Base-by-base conservation (phyloP, 73 alveolate genomes). In the Uronychia binucleata region DNA sequence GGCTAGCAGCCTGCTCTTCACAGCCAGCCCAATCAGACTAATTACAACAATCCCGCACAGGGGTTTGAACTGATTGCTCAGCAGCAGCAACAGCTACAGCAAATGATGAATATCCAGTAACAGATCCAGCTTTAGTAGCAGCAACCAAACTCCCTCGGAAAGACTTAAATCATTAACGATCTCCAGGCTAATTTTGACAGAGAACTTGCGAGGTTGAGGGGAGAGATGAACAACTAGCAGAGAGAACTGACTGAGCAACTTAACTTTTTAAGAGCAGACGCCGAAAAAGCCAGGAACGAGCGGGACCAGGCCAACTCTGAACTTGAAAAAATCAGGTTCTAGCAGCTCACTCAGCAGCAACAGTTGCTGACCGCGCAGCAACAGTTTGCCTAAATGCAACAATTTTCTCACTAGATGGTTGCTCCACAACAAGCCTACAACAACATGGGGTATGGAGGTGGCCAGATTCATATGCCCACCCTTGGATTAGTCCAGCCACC, bases 261-360 rank as follows among this genome's bases (percentile, higher is more conserved):
- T 32, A 29, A 32, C 27, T 14, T 29, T 14, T 33, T 78, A 1
- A 78, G 33, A 34, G 1, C 74, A 11, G 85, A 78, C 1, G 85
- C 85, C 25, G 85, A 78, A 78, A 78, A 31, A 30, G 85, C 85
- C 46, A 33, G 34, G 25, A 57, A 79, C 26, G 86, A 79, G 57
- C 28, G 86, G 28, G 58, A 79, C 58, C 30, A 34, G 19, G 86
- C 86, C 0, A 46, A 5, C 19, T 46, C 19, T 46, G 58, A 79
- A 46, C 59, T 33, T 30, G 78, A 79, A 34, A 14, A 33, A 28
- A 34, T 33, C 30, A 34, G 30, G 58, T 35, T 79, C 79, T 46
- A 79, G 77, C 67, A 46, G 67, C 5, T 46, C 19, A 19, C 67
- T 11, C 19, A 46, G 19, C 19, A 46, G 19, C 67, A 46, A 46